Evolutionary conservation across 331 rosid species (phyloP).

Genomic region (Prunus yedoensis): DNA sequence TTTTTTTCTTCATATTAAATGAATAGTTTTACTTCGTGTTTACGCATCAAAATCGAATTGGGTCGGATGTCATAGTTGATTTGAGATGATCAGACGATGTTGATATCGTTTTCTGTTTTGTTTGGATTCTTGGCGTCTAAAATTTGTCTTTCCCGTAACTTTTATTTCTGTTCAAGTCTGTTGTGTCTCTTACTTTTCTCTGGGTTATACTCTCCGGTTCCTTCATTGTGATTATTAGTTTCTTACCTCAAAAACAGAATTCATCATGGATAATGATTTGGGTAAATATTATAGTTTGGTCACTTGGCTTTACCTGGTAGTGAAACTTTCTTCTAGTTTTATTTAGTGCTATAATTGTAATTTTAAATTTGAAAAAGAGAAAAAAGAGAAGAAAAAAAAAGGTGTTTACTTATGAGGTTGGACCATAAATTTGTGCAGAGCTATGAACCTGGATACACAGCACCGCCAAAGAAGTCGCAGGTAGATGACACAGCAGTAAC

Average conservation of each 20-base stretch:
- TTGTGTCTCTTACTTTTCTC: conserved; percentile 7
- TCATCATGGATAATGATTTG: neutral
- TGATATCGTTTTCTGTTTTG: conserved; percentile 3
- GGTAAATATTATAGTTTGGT: neutral
- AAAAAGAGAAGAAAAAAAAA: too few relatives aligned
- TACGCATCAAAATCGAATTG: conserved; percentile 5
- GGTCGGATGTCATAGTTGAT: conserved; percentile 12
- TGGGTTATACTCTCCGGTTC: conserved; percentile 10
- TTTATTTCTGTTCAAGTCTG: conserved; percentile 5
- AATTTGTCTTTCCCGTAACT: conserved; percentile 25
- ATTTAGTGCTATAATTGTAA: too few relatives aligned
- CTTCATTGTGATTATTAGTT: conserved; percentile 6
- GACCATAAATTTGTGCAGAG: conserved; percentile 42
- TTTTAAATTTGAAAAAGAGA: too few relatives aligned
- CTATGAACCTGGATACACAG: conserved; percentile 78
- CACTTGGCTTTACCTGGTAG: too few relatives aligned
- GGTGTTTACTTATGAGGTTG: too few relatives aligned
- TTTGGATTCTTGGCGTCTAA: conserved; percentile 15
- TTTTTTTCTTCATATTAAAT: neutral
- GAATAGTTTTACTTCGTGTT: neutral
- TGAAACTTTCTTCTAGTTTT: too few relatives aligned
- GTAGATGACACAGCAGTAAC: conserved; percentile 59
- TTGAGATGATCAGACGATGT: conserved; percentile 5
- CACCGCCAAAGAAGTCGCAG: conserved; percentile 55
- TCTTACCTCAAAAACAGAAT: neutral